phyloP scores from a whole-genome alignment of 108 stramenopile genomes.

The Nitzschia sp. region DNA sequence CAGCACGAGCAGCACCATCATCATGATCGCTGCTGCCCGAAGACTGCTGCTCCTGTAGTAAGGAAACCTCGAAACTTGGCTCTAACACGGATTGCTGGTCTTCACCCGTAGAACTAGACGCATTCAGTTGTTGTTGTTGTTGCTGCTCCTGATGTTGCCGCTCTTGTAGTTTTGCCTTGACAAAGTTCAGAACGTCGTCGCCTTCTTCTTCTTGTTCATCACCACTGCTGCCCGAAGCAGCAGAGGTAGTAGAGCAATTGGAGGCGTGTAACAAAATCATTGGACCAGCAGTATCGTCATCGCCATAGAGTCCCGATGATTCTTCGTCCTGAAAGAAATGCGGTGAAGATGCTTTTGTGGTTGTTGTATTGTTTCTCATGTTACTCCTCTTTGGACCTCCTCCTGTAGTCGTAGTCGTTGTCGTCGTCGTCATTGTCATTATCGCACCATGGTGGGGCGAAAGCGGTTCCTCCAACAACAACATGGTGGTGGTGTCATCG shows the following conservation, averaged over 20 bases:
- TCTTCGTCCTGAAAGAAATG: background rate
- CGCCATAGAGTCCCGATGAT: background rate
- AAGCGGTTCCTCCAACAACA: background rate
- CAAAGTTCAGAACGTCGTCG: background rate
- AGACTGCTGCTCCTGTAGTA: background rate
- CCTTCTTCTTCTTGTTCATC: background rate
- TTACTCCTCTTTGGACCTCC: no score
- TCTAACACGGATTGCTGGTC: no score
- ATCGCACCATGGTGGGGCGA: conserved; percentile 1
- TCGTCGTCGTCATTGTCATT: background rate
- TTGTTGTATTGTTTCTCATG: no score
- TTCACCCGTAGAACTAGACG: no score
- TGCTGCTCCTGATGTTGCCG: no score
- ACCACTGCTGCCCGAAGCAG: background rate
- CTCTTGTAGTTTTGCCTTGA: no score
- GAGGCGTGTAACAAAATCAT: background rate
- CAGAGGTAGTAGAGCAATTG: background rate
- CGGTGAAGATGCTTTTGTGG: no score
- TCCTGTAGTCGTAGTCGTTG: no score
- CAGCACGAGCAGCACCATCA: no score
- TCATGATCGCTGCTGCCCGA: background rate
- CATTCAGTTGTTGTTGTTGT: no score
- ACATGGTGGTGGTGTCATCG: background rate
- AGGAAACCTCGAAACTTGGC: conserved; percentile 12
- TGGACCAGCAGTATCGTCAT: background rate